Percentiles rank a stretch among this genome's conserved stretches.
These are phyloP conservation scores for Leucoagaricus sp. DNA, from an alignment of 1,284 basidiomycete species.

Conservation along the genomic window DNA sequence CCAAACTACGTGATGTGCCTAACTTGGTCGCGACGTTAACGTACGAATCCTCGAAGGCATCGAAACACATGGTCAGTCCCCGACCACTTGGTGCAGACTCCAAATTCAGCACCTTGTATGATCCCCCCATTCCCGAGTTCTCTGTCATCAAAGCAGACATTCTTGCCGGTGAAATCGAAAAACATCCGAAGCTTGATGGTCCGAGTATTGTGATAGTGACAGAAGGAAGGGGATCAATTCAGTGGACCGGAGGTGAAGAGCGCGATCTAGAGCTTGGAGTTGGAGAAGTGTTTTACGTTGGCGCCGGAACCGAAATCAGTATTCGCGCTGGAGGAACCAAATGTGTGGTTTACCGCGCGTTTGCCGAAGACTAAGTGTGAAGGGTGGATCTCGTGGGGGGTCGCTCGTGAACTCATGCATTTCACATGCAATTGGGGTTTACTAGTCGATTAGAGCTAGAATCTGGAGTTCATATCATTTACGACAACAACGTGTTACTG, in stretches of 20 bases:
- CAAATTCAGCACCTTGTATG: slow-evolving; percentile 61
- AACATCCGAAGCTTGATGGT: slow-evolving; percentile 68
- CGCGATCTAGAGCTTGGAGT: slow-evolving; percentile 45
- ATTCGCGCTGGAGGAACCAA: slow-evolving; percentile 29
- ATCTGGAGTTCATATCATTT: too few relatives aligned
- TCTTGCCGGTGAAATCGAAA: slow-evolving; percentile 45
- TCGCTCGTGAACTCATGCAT: too few relatives aligned
- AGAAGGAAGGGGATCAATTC: slow-evolving; percentile 62
- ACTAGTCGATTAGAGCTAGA: too few relatives aligned
- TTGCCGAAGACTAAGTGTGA: slow-evolving; percentile 47
- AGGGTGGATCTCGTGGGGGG: too few relatives aligned
- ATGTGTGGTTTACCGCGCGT: slow-evolving; percentile 76
- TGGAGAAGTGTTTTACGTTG: slow-evolving; percentile 87
- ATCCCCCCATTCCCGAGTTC: slow-evolving; percentile 96
- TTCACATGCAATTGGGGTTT: too few relatives aligned
- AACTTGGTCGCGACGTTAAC: slow-evolving; percentile 91
- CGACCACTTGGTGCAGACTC: slow-evolving; percentile 41
- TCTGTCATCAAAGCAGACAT: slow-evolving; percentile 76
- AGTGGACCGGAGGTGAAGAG: slow-evolving; percentile 41
- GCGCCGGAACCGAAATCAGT: slow-evolving; percentile 62
- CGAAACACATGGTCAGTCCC: slow-evolving; percentile 72
- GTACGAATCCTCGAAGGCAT: slow-evolving; percentile 72
- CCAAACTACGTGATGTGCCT: slow-evolving; percentile 91
- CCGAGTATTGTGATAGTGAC: slow-evolving; percentile 86
- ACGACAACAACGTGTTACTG: too few relatives aligned